These are phyloP conservation scores for Coemansia sp. DNA, from an alignment of 192 early-diverging fungal species.

Conservation along the genomic window DNA sequence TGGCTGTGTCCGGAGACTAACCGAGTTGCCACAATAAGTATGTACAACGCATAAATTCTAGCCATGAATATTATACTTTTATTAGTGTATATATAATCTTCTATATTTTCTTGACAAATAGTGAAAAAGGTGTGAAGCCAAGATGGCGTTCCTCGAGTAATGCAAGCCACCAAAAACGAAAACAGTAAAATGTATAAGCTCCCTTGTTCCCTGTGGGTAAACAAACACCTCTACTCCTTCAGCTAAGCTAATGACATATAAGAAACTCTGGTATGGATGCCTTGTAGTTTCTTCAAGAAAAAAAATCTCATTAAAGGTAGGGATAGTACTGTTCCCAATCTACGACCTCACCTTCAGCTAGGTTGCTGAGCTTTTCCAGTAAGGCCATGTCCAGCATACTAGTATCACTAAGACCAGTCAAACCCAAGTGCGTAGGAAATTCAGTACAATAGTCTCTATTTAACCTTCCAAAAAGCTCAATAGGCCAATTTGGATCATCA, in stretches of 20 bases:
- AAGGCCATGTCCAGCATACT: neutral
- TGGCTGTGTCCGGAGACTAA: neutral
- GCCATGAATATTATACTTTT: neutral
- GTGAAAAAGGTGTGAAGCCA: neutral
- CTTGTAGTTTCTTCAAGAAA: neutral
- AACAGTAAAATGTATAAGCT: neutral
- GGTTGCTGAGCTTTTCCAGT: neutral
- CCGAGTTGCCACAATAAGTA: neutral
- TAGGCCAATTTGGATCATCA: neutral
- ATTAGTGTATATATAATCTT: neutral
- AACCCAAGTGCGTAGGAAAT: neutral
- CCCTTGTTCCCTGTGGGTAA: neutral
- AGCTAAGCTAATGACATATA: too few relatives aligned
- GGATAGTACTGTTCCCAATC: neutral
- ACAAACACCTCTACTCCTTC: neutral
- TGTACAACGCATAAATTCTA: neutral
- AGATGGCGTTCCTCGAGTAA: neutral
- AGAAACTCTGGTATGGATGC: too few relatives aligned
- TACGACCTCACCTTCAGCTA: neutral
- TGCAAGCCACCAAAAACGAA: neutral
- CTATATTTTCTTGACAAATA: neutral
- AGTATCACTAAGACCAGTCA: neutral
- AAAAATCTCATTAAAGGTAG: too few relatives aligned
- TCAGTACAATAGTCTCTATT: neutral
- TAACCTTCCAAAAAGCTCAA: neutral